phyloP scores from a whole-genome alignment of 2,329 filamentous ascomycete species.

The Penicillium brasilianum region DNA sequence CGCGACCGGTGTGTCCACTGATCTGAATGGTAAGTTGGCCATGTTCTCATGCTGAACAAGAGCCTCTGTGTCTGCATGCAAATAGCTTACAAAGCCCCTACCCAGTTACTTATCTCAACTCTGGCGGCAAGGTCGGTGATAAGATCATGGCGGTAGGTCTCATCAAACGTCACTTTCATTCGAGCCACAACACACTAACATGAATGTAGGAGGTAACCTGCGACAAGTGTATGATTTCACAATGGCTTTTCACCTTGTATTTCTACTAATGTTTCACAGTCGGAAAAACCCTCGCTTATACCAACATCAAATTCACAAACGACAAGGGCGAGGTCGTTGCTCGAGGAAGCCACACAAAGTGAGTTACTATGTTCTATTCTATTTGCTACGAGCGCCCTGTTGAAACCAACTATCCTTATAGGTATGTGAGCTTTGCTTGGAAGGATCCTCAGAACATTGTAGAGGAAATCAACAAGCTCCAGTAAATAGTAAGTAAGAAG shows the following conservation, averaged over 20 bases:
- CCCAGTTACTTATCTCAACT: constrained; percentile 65
- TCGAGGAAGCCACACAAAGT: constrained; percentile 71
- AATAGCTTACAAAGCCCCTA: constrained; percentile 1
- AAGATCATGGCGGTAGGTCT: constrained; percentile 57
- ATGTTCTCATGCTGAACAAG: not conserved
- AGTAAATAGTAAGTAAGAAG: constrained; percentile 7
- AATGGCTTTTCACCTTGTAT: not conserved
- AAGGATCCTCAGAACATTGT: constrained; percentile 67
- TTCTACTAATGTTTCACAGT: constrained; percentile 47
- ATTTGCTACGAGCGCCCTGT: not conserved
- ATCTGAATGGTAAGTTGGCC: constrained; percentile 59
- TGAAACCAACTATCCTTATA: constrained; percentile 28
- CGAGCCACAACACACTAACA: constrained; percentile 23
- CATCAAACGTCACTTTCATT: not conserved
- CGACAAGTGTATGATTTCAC: constrained; percentile 62
- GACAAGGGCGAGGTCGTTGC: constrained; percentile 64
- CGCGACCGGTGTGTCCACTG: constrained; percentile 69
- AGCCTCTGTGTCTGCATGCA: not conserved
- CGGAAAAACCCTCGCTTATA: constrained; percentile 69
- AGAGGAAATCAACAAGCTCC: constrained; percentile 56
- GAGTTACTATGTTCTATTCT: constrained; percentile 2
- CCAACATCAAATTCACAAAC: constrained; percentile 66
- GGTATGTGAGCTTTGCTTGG: constrained; percentile 64
- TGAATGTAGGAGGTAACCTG: constrained; percentile 60
- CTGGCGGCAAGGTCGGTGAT: constrained; percentile 68